Evolutionary conservation across 2,329 filamentous ascomycete species (phyloP).

Genomic region (Xylaria multiplex): DNA sequence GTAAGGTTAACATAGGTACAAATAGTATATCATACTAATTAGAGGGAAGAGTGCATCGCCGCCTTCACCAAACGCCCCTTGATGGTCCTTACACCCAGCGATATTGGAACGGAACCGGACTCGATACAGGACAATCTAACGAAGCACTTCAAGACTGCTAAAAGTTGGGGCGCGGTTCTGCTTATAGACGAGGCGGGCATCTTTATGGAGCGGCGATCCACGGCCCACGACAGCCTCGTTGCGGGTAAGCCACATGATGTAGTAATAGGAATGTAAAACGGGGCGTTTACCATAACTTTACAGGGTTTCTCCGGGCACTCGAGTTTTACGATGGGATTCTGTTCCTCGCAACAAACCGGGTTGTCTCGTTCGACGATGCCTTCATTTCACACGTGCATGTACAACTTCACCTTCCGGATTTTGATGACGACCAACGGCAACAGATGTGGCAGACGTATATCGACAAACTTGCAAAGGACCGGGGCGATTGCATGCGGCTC

Average conservation of each 20-base stretch:
- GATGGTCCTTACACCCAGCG: constrained; percentile 47
- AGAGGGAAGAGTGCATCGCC: constrained; percentile 49
- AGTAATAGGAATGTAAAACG: background rate
- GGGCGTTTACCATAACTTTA: background rate
- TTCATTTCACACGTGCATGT: constrained; percentile 49
- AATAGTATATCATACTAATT: background rate
- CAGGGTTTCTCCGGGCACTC: constrained; percentile 47
- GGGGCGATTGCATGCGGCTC: constrained; percentile 42
- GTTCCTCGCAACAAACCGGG: constrained; percentile 48
- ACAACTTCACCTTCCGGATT: constrained; percentile 45
- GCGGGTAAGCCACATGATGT: constrained; percentile 37
- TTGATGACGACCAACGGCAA: constrained; percentile 43
- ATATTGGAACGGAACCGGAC: constrained; percentile 38
- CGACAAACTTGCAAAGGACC: constrained; percentile 44
- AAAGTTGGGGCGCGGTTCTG: constrained; percentile 45
- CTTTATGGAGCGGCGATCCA: constrained; percentile 49
- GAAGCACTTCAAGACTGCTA: constrained; percentile 38
- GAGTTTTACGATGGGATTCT: constrained; percentile 49
- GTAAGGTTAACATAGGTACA: constrained; percentile 32
- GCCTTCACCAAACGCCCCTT: constrained; percentile 48
- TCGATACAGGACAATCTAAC: constrained; percentile 24
- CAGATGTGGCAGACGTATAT: constrained; percentile 47
- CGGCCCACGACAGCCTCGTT: constrained; percentile 44
- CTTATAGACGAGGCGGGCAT: constrained; percentile 53
- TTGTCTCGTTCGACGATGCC: constrained; percentile 48